A percentile compares a stretch with the other conserved stretches of the same genome.
Conservation (phyloP, 495 filamentous ascomycete genomes). For the Xylaria palmicola region DNA sequence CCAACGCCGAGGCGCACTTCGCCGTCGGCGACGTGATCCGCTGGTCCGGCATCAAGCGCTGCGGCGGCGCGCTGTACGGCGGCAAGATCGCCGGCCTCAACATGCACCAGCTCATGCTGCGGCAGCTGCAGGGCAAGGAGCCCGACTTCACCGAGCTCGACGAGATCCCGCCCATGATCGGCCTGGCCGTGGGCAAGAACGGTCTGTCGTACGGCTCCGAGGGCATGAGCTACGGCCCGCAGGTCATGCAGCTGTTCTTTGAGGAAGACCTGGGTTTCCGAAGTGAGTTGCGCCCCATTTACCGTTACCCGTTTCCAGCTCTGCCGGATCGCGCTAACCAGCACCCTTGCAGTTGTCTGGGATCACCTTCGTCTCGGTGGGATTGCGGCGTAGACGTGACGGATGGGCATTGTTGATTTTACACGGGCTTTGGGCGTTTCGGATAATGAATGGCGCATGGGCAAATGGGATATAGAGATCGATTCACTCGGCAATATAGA, state of each 20-base stretch:
- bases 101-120: constrained; percentile 56
- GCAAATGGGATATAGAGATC: background rate
- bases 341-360: constrained; percentile 48
- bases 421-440: background rate
- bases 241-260: constrained; percentile 61
- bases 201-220: constrained; percentile 58
- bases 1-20: constrained; percentile 58
- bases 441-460: background rate
- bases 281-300: constrained; percentile 39
- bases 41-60: constrained; percentile 71
- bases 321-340: constrained; percentile 16
- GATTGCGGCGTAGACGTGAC: constrained; percentile 16
- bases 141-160: constrained; percentile 46
- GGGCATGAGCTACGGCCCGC: constrained; percentile 54
- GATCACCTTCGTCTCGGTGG: constrained; percentile 53
- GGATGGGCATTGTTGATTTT: background rate
- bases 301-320: background rate
- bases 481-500: background rate
- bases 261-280: constrained; percentile 64
- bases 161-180: constrained; percentile 61
- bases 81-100: constrained; percentile 60
- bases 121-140: constrained; percentile 36
- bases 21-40: constrained; percentile 54
- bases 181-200: constrained; percentile 62
- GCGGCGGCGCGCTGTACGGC: constrained; percentile 67